phyloP scores from a whole-genome alignment of 495 filamentous ascomycete genomes.

The Evernia prunastri region DNA sequence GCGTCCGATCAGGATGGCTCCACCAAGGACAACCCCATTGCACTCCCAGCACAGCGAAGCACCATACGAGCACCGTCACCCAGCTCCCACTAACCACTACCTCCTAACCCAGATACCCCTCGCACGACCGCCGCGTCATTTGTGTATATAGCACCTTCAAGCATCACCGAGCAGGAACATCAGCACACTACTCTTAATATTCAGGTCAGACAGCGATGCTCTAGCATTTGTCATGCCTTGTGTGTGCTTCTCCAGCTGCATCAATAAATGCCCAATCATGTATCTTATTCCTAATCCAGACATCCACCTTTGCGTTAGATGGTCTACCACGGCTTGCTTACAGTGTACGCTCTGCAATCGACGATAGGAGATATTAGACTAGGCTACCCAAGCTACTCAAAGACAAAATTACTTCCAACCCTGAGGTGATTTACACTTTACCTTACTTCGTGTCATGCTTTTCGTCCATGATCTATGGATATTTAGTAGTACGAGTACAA shows the following conservation, averaged over 20 bases:
- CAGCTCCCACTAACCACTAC: conserved; percentile 10
- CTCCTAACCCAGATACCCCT: conserved; percentile 20
- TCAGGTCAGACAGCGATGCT: neutral
- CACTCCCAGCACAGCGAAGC: conserved; percentile 21
- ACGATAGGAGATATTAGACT: conserved; percentile 10
- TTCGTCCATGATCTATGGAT: neutral
- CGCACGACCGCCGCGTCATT: conserved; percentile 16
- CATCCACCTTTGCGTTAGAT: neutral
- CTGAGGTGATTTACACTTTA: too few relatives aligned
- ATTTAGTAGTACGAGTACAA: neutral
- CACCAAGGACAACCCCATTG: conserved; percentile 12
- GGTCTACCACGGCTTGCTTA: conserved; percentile 3
- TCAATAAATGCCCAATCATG: conserved; percentile 25
- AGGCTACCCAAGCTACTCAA: neutral
- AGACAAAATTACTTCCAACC: neutral
- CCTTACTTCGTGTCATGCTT: neutral
- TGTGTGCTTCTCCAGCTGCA: conserved; percentile 8
- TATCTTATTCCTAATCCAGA: conserved; percentile 17
- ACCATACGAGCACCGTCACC: conserved; percentile 20
- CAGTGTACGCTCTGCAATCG: neutral
- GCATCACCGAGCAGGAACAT: conserved; percentile 16
- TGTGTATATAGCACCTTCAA: conserved; percentile 22
- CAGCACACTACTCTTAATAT: conserved; percentile 11
- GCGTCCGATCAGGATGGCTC: conserved; percentile 25
- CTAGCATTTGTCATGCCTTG: neutral